phyloP scores from a whole-genome alignment of 495 filamentous ascomycete species.

The Penicillium bovifimosum region DNA sequence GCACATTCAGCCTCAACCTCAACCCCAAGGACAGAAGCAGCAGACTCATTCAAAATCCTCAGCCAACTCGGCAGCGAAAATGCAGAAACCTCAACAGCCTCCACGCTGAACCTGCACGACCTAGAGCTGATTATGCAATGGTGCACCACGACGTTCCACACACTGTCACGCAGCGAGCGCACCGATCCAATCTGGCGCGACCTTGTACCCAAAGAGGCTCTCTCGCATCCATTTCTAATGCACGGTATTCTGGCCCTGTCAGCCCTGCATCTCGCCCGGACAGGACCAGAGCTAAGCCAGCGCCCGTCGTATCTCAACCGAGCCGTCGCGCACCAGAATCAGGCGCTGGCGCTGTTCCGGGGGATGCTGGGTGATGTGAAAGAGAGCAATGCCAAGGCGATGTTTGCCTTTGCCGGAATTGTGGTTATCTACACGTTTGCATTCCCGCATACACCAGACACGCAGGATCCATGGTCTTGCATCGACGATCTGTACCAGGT shows the following conservation, averaged over 20 bases:
- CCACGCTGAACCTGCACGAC: conserved; percentile 30
- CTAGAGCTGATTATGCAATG: conserved; percentile 44
- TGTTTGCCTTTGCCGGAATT: conserved; percentile 48
- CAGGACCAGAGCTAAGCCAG: conserved; percentile 16
- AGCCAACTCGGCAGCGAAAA: conserved; percentile 17
- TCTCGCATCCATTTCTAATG: conserved; percentile 46
- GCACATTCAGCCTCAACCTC: conserved; percentile 1
- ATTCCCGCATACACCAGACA: conserved; percentile 36
- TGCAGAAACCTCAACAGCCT: background rate
- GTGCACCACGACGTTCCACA: conserved; percentile 33
- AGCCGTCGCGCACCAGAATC: conserved; percentile 45
- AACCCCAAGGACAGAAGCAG: background rate
- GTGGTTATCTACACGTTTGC: conserved; percentile 48
- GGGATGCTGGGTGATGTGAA: conserved; percentile 36
- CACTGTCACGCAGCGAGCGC: conserved; percentile 26
- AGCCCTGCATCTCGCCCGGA: conserved; percentile 42
- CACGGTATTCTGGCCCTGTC: conserved; percentile 48
- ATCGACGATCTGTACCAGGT: conserved; percentile 41
- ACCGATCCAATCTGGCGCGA: conserved; percentile 41
- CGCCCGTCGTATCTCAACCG: conserved; percentile 30
- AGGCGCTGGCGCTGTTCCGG: conserved; percentile 43
- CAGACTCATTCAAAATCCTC: conserved; percentile 27
- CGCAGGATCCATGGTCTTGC: conserved; percentile 31
- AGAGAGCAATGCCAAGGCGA: conserved; percentile 41
- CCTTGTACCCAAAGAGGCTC: conserved; percentile 40